Evolutionary conservation across 345 rosid species (phyloP), one percentile per base, ranked within the genome.

Genomic region (Arabidopsis suecica): DNA sequence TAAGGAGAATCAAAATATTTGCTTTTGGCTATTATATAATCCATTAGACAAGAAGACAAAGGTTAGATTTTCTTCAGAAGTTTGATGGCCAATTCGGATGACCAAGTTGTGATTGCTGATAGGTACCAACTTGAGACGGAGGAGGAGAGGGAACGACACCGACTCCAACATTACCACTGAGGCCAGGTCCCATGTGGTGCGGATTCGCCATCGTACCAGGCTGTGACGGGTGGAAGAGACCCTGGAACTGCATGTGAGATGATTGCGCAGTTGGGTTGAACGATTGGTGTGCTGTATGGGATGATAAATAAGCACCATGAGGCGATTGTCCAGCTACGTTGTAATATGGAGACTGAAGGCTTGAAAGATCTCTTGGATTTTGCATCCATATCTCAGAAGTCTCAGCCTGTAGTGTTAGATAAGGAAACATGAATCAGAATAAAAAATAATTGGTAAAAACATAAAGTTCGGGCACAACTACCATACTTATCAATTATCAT

Each of bases 331-430:
- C 93, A 34, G 94, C 83, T 79, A 94, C 77, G 70, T 89, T 88
- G 83, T 94, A 91, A 85, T 89, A 91, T 8, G 85, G 73, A 33
- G 97, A 87, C 48, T 91, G 98, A 82, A 88, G 51, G 55, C 88
- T 88, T 1, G 86, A 78, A 30, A 87, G 72, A 54, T 91, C 96
- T 78, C 98, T 87, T 1, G 87, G 91, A 81, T 91, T 94, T 75
- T 84, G 93, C 81, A 91, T 83, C 98, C 98, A 94, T 20, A 94
- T 85, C 79, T 94, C 98, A 9, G 98, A 90, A 48, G 94, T 67
- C 82, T 89, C 98, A 1, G 91, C 90, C 98, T 94, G 87, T 36
- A 41, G 61, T 32, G 47, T 38, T 51, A 25, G 25, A 57, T 20
- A 48, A 58, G 36, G 32, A 58, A 49, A 67, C 40, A 61, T 33